Evolutionary conservation across 352 stramenopile genomes (phyloP), one percentile per base, ranked within the genome.

Genomic region (Pythium inflatum): DNA sequence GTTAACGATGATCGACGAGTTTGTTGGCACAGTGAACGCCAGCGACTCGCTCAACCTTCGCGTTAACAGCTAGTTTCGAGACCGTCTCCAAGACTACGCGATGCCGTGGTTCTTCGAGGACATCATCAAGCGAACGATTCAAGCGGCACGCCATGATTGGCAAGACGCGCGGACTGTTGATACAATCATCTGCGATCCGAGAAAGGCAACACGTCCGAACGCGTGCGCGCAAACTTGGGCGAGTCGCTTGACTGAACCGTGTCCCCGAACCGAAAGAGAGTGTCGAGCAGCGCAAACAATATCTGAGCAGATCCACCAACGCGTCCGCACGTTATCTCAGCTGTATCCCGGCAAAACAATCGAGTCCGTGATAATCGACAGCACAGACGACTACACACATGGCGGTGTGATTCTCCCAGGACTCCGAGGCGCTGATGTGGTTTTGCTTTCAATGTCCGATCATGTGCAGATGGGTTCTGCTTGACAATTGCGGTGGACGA

Each of bases 101-200:
- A 50, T 80, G 11, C 70, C 73, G 7, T 70, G 36, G 58, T 64
- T 80, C 66, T 77, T 75, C 45, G 12, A 63, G 5, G 38, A 36
- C 14, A 7, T 46, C 16, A 48, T 68, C 24, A 45, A 22, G 8
- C 53, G 66, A 1, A 75, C 62, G 1, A 61, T 13, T 4, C 73
- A 73, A 14, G 66, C 58, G 7, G 66, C 74, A 7, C 68, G 75
- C 36, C 68, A 73, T 51, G 5, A 24, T 4, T 43, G 59, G 24
- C 20, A 56, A 18, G 38, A 5, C 0, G 22, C 16, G 9, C 11
- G 22, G 3, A 22, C 41, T 22, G 3, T 3, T 4, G 28, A 36
- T 22, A 22, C 48, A 14, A 16, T 14, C 20, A 27, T 55, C 22
- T 55, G 48, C 48, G 34, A 34, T 27, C 11, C 48, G 11, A 9